Evolutionary conservation across 345 rosid species (phyloP).

Genomic region (Lepidium africanum): DNA sequence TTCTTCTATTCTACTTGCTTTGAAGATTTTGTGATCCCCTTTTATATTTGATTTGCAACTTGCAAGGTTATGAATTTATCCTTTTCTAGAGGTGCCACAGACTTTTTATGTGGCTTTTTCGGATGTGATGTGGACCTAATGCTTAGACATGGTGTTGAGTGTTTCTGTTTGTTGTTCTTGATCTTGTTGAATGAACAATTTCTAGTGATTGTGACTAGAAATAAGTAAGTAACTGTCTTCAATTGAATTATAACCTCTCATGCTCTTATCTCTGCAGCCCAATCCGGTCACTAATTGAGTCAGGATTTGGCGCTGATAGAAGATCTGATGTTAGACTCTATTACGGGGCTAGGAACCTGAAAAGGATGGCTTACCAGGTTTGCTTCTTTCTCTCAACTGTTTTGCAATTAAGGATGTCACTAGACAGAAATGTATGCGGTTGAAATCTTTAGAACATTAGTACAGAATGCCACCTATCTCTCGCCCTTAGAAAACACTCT

Average conservation of each 20-base stretch:
- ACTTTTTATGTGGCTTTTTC: background rate
- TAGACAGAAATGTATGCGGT: background rate
- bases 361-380: constrained; percentile 98
- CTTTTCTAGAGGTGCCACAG: background rate
- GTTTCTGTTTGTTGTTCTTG: background rate
- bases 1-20: background rate
- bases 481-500: background rate
- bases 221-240: background rate
- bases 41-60: background rate
- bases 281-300: constrained; percentile 78
- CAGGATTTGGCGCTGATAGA: constrained; percentile 66
- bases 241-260: background rate
- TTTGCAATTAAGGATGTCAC: background rate
- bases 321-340: constrained; percentile 84
- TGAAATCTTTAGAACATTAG: background rate
- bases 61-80: background rate
- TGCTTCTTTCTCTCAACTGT: constrained; percentile 12
- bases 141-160: background rate
- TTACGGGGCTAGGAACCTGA: constrained; percentile 89
- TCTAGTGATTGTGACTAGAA: background rate
- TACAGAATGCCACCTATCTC: background rate
- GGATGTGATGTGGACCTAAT: background rate
- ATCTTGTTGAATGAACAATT: background rate
- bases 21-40: background rate
- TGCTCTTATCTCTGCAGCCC: constrained; percentile 52